Percentiles rank a stretch among this genome's conserved stretches.
Conservation (phyloP, 768 basidiomycete genomes). For the Leccinum olivaceopallidum region DNA sequence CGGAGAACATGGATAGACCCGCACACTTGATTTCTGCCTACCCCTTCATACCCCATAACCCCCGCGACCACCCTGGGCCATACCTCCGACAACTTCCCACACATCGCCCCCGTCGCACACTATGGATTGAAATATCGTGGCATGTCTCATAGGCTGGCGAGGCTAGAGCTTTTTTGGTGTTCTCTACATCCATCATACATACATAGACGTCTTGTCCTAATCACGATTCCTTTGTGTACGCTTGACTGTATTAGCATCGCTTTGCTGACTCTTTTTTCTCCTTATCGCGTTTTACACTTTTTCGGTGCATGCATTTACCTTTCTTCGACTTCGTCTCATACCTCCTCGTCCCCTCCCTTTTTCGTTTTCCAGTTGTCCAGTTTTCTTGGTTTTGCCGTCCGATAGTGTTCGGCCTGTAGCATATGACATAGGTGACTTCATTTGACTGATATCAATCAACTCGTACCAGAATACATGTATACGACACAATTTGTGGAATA, state of each 20-base stretch:
- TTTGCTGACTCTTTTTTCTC: not conserved
- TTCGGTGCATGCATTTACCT: not conserved
- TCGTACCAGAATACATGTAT: too few species aligned
- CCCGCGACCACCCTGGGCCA: not conserved
- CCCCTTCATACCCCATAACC: not conserved
- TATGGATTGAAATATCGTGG: slow-evolving; percentile 8
- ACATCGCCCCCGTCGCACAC: not conserved
- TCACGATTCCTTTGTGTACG: not conserved
- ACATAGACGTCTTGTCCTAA: slow-evolving; percentile 15
- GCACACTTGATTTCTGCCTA: not conserved
- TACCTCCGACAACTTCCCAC: slow-evolving; percentile 6
- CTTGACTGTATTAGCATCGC: not conserved
- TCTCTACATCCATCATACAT: not conserved
- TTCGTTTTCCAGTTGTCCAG: not conserved
- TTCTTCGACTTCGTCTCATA: not conserved
- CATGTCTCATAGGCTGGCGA: slow-evolving; percentile 4
- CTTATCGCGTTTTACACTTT: not conserved
- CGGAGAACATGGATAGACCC: not conserved
- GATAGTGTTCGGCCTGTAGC: not conserved
- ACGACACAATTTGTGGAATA: too few species aligned
- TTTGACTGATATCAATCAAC: not conserved
- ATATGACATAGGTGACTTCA: not conserved
- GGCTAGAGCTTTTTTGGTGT: slow-evolving; percentile 4
- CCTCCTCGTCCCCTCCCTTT: not conserved
- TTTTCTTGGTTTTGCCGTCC: not conserved